Base-by-base conservation (phyloP, 805 yeast genomes). In the Candida vartiovaarae region DNA sequence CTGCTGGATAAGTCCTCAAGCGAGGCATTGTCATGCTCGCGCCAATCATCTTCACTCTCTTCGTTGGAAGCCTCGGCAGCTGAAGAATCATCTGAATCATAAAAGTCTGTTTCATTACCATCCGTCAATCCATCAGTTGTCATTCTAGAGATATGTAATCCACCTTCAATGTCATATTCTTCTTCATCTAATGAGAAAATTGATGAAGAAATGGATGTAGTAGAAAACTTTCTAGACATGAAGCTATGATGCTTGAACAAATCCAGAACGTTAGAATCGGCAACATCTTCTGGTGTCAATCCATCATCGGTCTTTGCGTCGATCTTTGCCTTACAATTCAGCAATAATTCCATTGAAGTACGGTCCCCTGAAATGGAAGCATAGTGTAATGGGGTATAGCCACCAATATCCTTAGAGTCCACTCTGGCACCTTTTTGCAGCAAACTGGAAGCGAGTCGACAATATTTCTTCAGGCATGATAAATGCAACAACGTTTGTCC, bases 401-500 rank as follows among this genome's bases (percentile, higher is more conserved):
- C 96, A 58, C 82, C 85, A 36, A 74, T 71, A 61, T 93, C 99
- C 54, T 75, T 77, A 38, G 72, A 68, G 61, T 87, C 90, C 36
- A 82, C 71, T 55, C 82, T 76, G 46, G 88, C 82, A 33, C 81
- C 82, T 34, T 66, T 77, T 40, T 73, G 78, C 4, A 90, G 66
- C 55, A 93, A 71, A 27, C 80, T 80, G 25, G 74, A 66, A 15
- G 78, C 75, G 43, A 93, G 70, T 31, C 74, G 71, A 35, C 66
- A 61, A 55, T 86, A 85, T 23, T 91, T 91, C 57, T 82, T 80
- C 46, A 85, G 61, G 8, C 89, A 74, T 2, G 98, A 89, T 48
- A 93, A 70, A 63, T 93, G 99, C 41, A 93, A 66, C 71, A 93
- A 70, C 0, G 95, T 81, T 61, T 93, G 96, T 11, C 96, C 95